Base-by-base conservation (phyloP, 1,284 basidiomycete genomes). In the Leccinum glutinopallens region DNA sequence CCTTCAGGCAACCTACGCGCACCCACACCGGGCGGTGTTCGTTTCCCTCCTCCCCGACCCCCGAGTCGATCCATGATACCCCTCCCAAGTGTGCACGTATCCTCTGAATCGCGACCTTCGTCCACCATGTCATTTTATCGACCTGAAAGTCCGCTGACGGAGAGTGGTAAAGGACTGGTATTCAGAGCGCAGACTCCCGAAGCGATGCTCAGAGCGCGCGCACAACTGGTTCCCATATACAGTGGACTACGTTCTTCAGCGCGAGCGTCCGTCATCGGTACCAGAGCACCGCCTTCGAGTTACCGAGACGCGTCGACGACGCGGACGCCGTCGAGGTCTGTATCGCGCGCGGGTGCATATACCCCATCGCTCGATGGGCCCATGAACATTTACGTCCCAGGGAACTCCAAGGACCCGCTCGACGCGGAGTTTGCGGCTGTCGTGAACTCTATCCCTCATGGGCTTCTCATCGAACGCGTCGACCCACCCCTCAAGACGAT, bases 1-100 rank as follows among this genome's bases (percentile, higher is more conserved):
- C 75, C 78, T 56, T 64, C 69, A 53, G 63, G 53, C 29, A 54
- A 70, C 59, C 70, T 67, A 7, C 76, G 79, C 54, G 74, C 78
- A 8, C 74, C 77, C 58, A 83, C 83, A 13, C 80, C 81, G 0
- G 74, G 78, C 19, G 73, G 79, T 39, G 66, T 72, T 55, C 78
- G 75, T 51, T 67, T 76, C 9, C 86, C 85, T 68, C 84, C 84
- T 56, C 84, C 87, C n/a, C 83, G 92, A 43, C 89, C 91, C 39
- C 90, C 91, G 1, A 92, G 91, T 73, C 84, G 89, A 64, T 93
- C 91, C 5, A 89, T 86, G 85, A 93, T 93, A 65, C 91, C 92
- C 19, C 81, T 92, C 22, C 91, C 91, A 5, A 87, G 82, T 66
- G 79, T 93, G 2, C 87, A 90, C 59, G 76, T 92, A 55, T 86